phyloP scores from a whole-genome alignment of 2,329 filamentous ascomycete species.

The Amesomyces nigricolor region DNA sequence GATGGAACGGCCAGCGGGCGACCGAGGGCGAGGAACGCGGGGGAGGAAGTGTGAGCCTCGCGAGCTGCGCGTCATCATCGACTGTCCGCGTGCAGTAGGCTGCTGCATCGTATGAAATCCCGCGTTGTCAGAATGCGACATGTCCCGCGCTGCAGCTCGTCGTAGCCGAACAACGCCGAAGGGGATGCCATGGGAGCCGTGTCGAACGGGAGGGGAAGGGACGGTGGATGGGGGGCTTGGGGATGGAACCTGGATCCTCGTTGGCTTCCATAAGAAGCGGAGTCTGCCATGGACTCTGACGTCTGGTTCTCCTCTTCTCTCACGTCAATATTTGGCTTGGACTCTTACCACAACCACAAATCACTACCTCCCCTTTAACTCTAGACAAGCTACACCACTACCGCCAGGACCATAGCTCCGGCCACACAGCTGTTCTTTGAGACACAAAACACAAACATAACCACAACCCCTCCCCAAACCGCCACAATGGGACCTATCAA shows the following conservation, averaged over 20 bases:
- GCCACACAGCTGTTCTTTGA: not conserved
- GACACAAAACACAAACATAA: conserved; percentile 7
- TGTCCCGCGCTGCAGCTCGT: conserved; percentile 2
- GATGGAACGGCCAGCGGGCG: too few species aligned
- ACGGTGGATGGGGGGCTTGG: not conserved
- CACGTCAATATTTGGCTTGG: not conserved
- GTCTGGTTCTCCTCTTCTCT: not conserved
- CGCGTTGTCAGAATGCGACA: conserved; percentile 8
- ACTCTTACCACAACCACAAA: not conserved
- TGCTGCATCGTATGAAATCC: not conserved
- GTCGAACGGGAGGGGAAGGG: not conserved
- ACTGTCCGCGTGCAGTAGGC: too few species aligned
- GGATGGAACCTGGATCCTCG: too few species aligned
- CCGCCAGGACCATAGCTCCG: not conserved
- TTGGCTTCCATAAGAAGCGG: conserved; percentile 4
- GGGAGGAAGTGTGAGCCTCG: not conserved
- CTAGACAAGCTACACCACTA: not conserved
- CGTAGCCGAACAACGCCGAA: conserved; percentile 16
- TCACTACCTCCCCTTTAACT: not conserved
- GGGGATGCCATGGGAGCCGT: not conserved
- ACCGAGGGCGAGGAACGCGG: too few species aligned
- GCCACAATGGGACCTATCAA: conserved; percentile 42
- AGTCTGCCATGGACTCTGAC: conserved; percentile 2
- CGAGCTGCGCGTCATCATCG: not conserved
- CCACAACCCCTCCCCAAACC: not conserved